Conservation (phyloP, 1,139 yeast genomes). For the Yarrowia galli region DNA sequence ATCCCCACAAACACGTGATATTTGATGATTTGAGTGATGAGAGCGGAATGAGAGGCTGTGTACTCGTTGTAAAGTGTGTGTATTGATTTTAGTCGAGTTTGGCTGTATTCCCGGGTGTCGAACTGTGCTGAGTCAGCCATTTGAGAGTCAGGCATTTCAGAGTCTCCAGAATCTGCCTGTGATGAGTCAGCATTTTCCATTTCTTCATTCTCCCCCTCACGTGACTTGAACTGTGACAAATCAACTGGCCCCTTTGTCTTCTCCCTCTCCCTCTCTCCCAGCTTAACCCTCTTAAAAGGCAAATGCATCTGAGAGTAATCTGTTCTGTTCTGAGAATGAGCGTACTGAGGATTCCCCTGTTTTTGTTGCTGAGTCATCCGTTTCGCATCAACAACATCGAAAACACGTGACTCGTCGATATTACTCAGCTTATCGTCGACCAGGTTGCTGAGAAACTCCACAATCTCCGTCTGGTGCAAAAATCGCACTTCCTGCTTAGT, state of each 20-base stretch:
- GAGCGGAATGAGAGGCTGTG: constrained; percentile 57
- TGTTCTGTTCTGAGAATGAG: neutral
- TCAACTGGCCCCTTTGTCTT: constrained; percentile 35
- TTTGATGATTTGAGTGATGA: constrained; percentile 70
- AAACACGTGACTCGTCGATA: constrained; percentile 45
- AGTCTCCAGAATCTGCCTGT: too few species aligned
- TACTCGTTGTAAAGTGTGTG: constrained; percentile 61
- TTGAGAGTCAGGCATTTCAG: too few species aligned
- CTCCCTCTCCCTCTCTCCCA: constrained; percentile 51
- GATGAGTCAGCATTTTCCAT: too few species aligned
- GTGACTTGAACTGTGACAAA: neutral
- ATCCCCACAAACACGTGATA: constrained; percentile 82
- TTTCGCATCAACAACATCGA: constrained; percentile 70
- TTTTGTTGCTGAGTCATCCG: constrained; percentile 58
- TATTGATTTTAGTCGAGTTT: constrained; percentile 52
- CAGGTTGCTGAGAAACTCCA: constrained; percentile 62
- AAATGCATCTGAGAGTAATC: constrained; percentile 8
- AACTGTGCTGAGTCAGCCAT: neutral
- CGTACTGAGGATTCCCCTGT: constrained; percentile 35
- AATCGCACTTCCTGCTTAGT: constrained; percentile 93
- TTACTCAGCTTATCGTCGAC: constrained; percentile 52
- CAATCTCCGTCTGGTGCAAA: constrained; percentile 83
- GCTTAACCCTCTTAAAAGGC: constrained; percentile 42
- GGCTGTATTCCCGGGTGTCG: constrained; percentile 24
- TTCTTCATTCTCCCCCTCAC: neutral